Conservation (phyloP, 1,284 basidiomycete genomes). For the Malassezia nana region DNA sequence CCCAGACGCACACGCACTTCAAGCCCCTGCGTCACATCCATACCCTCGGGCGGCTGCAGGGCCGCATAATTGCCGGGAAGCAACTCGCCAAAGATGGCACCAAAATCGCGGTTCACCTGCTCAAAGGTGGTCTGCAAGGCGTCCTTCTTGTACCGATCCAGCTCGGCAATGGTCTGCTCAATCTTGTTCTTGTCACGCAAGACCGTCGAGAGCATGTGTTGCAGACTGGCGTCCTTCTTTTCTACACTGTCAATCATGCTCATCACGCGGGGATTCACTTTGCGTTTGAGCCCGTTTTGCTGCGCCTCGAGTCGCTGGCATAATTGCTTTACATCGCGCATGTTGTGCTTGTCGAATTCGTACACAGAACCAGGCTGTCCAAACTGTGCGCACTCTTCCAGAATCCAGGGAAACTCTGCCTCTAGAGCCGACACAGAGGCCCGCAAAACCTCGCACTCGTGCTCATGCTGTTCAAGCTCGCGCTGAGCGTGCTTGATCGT, state of each 20-base stretch:
- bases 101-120: slow-evolving; percentile 87
- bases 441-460: slow-evolving; percentile 49
- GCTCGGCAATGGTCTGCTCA: slow-evolving; percentile 80
- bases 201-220: slow-evolving; percentile 80
- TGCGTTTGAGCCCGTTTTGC: slow-evolving; percentile 82
- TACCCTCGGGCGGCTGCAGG: slow-evolving; percentile 81
- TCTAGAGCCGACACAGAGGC: slow-evolving; percentile 55
- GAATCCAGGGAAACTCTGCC: slow-evolving; percentile 77
- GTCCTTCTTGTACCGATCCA: slow-evolving; percentile 88
- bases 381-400: slow-evolving; percentile 76
- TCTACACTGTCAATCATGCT: slow-evolving; percentile 97
- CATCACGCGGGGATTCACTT: slow-evolving; percentile 88
- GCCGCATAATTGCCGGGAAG: slow-evolving; percentile 94
- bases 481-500: slow-evolving; percentile 57
- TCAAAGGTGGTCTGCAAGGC: slow-evolving; percentile 88
- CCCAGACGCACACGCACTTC: slow-evolving; percentile 95
- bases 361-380: slow-evolving; percentile 71
- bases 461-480: slow-evolving; percentile 53
- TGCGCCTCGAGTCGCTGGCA: slow-evolving; percentile 68
- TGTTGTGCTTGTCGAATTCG: slow-evolving; percentile 69
- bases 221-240: slow-evolving; percentile 77
- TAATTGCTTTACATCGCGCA: slow-evolving; percentile 58
- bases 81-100: slow-evolving; percentile 88
- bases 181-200: slow-evolving; percentile 92
- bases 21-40: slow-evolving; percentile 84